A percentile compares a stretch with the other conserved stretches of the same genome.
These are phyloP conservation scores for Aspergillus panamensis DNA, from an alignment of 495 filamentous ascomycete species.

Conservation along the genomic window DNA sequence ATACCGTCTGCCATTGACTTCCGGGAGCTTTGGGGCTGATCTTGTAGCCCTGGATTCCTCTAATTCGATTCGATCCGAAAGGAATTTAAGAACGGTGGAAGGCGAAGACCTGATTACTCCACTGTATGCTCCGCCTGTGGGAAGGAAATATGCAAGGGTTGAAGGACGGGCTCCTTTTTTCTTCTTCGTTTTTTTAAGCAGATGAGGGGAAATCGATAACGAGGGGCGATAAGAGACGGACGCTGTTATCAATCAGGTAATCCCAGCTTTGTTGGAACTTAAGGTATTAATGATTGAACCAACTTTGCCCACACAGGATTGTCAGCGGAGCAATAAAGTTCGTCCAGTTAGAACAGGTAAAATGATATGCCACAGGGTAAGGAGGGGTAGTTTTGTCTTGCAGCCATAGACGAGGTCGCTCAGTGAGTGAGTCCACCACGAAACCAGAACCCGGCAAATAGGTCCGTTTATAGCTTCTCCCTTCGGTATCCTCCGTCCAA, in stretches of 20 bases:
- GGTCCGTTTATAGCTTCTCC: not conserved
- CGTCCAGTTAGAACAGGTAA: not conserved
- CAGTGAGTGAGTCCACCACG: not conserved
- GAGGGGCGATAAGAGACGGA: not conserved
- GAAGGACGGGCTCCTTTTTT: not conserved
- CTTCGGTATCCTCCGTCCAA: not conserved
- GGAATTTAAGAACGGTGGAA: too few relatives aligned
- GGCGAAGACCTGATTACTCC: too few relatives aligned
- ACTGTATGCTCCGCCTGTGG: not conserved
- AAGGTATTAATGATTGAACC: too few relatives aligned
- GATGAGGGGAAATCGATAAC: slow-evolving; percentile 2
- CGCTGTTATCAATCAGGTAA: not conserved
- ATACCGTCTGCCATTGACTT: too few relatives aligned
- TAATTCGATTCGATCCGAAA: not conserved
- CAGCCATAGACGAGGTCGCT: not conserved
- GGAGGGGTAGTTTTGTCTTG: too few relatives aligned
- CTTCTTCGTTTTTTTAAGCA: not conserved
- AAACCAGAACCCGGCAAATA: not conserved
- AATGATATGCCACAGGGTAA: too few relatives aligned
- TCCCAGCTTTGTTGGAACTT: too few relatives aligned
- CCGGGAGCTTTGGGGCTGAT: not conserved
- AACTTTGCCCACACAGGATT: too few relatives aligned
- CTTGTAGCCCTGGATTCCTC: not conserved
- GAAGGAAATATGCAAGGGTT: not conserved
- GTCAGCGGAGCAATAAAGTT: not conserved